Conservation (phyloP, 768 basidiomycete genomes). For the Tricholomella constricta region DNA sequence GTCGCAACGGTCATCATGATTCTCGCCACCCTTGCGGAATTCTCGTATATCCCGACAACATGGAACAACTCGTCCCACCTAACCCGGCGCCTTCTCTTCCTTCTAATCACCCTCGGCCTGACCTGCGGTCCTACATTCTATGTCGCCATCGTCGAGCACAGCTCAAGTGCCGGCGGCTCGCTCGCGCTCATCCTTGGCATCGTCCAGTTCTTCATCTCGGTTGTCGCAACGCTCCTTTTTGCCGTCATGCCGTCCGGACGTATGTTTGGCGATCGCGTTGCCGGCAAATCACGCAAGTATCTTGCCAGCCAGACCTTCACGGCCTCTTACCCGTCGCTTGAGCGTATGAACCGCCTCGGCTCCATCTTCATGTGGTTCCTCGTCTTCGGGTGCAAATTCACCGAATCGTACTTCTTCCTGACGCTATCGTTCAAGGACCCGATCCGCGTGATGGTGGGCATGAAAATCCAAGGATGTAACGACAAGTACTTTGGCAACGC, state of each 20-base stretch:
- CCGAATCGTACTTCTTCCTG: constrained; percentile 97
- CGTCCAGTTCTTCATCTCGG: constrained; percentile 94
- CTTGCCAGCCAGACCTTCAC: constrained; percentile 99
- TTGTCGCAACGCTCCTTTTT: constrained; percentile 83
- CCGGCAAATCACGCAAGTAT: constrained; percentile 94
- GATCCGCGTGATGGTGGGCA: constrained; percentile 92
- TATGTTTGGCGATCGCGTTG: constrained; percentile 98
- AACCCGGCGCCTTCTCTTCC: constrained; percentile 86
- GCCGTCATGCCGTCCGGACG: constrained; percentile 92
- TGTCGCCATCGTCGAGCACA: constrained; percentile 81
- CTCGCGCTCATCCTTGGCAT: constrained; percentile 92
- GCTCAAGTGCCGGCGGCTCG: constrained; percentile 52
- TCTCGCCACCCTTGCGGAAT: constrained; percentile 89
- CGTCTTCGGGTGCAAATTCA: constrained; percentile 95
- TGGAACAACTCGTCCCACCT: constrained; percentile 99
- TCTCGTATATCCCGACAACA: constrained; percentile 96
- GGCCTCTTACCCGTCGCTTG: constrained; percentile 84
- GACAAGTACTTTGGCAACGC: constrained; percentile 84
- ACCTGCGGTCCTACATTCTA: constrained; percentile 95
- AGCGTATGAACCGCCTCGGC: constrained; percentile 65
- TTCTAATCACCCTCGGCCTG: constrained; percentile 85
- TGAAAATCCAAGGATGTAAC: constrained; percentile 90
- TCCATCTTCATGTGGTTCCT: constrained; percentile 86
- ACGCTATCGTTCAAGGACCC: constrained; percentile 94
- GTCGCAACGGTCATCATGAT: constrained; percentile 98